phyloP scores from a whole-genome alignment of 768 basidiomycete genomes.

The Leccinum imitatum region DNA sequence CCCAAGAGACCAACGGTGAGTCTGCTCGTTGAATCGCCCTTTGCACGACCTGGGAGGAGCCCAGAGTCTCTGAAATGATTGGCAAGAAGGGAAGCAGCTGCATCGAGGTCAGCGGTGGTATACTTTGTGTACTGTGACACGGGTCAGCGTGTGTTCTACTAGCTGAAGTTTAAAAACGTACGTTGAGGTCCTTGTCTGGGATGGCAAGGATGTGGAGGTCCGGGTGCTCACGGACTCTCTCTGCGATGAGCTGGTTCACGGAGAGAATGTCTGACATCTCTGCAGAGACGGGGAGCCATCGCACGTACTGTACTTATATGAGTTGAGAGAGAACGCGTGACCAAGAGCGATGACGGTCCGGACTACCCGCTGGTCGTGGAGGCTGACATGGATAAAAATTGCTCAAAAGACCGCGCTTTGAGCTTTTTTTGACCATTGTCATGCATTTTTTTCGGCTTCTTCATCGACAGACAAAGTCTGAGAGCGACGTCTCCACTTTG shows the following conservation, averaged over 20 bases:
- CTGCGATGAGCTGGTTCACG: constrained; percentile 28
- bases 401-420: not conserved
- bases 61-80: constrained; percentile 21
- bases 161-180: not conserved
- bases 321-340: too few relatives aligned
- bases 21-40: constrained; percentile 23
- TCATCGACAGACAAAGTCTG: constrained; percentile 49
- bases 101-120: constrained; percentile 26
- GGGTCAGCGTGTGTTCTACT: not conserved
- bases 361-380: not conserved
- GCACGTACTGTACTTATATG: not conserved
- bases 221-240: constrained; percentile 20
- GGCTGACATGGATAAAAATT: not conserved
- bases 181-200: constrained; percentile 27
- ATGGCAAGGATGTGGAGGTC: constrained; percentile 24
- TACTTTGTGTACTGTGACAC: constrained; percentile 24
- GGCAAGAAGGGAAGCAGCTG: constrained; percentile 27
- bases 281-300: not conserved
- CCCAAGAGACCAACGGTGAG: constrained; percentile 29
- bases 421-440: not conserved
- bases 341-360: not conserved
- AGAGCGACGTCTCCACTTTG: constrained; percentile 36
- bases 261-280: constrained; percentile 26
- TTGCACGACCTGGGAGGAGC: constrained; percentile 22
- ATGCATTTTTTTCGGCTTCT: constrained; percentile 52